Conservation (phyloP, 345 rosid genomes). For the Nephelium lappaceum region DNA sequence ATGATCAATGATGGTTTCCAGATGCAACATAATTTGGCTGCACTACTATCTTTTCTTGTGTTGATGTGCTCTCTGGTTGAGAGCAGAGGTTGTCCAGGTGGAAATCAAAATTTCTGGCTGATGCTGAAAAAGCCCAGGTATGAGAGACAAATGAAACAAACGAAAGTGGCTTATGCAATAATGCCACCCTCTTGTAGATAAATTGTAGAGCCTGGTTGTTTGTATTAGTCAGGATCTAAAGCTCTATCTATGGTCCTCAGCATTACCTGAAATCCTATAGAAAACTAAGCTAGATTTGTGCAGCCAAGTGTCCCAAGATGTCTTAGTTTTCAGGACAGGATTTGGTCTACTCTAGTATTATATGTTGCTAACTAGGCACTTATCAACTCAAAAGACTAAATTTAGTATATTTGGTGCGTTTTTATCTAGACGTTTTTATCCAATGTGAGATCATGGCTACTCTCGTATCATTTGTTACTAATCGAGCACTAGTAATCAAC, state of each 20-base stretch:
- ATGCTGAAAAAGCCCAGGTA: neutral
- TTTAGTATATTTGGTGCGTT: too few species aligned
- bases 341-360: too few species aligned
- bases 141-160: neutral
- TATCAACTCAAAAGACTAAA: too few species aligned
- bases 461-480: too few species aligned
- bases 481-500: neutral
- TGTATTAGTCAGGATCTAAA: neutral
- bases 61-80: neutral
- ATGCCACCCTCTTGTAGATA: neutral
- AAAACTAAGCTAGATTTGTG: too few species aligned
- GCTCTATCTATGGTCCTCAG: neutral
- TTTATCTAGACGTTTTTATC: too few species aligned
- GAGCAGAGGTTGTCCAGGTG: neutral
- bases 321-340: too few species aligned
- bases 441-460: too few species aligned
- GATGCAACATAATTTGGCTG: neutral
- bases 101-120: neutral
- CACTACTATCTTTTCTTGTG: neutral
- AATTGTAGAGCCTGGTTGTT: neutral
- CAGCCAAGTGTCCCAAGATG: too few species aligned
- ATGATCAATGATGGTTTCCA: slow-evolving; percentile 1
- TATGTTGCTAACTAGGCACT: too few species aligned
- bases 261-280: too few species aligned
- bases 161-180: neutral